Conservation (phyloP, 2,329 filamentous ascomycete genomes). For the Penicillium brevicompactum region DNA sequence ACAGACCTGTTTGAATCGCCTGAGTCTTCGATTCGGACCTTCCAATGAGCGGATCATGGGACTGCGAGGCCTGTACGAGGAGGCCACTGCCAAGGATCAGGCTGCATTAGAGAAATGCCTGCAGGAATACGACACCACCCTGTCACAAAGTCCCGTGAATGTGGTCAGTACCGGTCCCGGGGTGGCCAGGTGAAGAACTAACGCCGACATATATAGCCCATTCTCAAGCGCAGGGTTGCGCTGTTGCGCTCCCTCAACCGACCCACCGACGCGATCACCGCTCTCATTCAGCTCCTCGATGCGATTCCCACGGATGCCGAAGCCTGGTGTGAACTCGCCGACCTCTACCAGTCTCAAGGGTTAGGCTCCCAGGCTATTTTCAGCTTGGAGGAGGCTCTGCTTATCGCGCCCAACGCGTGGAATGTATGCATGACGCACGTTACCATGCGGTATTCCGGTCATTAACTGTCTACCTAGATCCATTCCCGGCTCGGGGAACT, state of each 20-base stretch:
- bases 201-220: constrained; percentile 58
- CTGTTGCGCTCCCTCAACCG: constrained; percentile 74
- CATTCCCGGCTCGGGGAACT: constrained; percentile 87
- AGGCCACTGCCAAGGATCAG: constrained; percentile 72
- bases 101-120: constrained; percentile 69
- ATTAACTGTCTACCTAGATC: constrained; percentile 57
- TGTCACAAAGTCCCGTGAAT: constrained; percentile 75
- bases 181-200: constrained; percentile 24
- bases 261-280: constrained; percentile 70
- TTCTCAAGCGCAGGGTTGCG: constrained; percentile 81
- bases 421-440: constrained; percentile 63
- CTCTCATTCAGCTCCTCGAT: constrained; percentile 75
- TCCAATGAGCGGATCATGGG: constrained; percentile 86
- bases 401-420: constrained; percentile 90
- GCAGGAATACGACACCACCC: constrained; percentile 73
- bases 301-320: constrained; percentile 87
- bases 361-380: constrained; percentile 82
- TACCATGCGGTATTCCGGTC: not conserved
- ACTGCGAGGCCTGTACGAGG: constrained; percentile 78
- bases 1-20: constrained; percentile 70
- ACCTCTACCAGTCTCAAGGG: constrained; percentile 80
- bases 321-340: constrained; percentile 87
- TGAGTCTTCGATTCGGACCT: constrained; percentile 78
- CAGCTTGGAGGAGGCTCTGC: constrained; percentile 84
- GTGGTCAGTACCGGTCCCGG: constrained; percentile 60